Base-by-base conservation (phyloP, 2,329 filamentous ascomycete genomes). In the Microdochium nivale region DNA sequence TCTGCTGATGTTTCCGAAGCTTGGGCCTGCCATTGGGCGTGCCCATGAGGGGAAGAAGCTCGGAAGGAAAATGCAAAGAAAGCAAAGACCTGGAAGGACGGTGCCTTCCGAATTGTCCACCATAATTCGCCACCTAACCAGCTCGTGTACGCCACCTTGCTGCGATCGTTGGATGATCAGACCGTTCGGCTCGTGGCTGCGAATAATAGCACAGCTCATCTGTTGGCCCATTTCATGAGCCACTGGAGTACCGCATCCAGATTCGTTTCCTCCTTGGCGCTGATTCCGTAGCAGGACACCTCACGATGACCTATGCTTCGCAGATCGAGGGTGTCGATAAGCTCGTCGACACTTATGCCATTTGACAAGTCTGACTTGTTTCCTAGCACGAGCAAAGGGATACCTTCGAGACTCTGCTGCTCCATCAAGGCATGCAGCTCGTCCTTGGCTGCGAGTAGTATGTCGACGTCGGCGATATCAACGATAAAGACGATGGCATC, bases 401-500 rank as follows among this genome's bases (percentile, higher is more conserved):
- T 99, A 19, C 89, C 89, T 57, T 89, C 85, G 50, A 97, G 78
- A 19, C 88, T 86, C 14, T 86, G 84, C 70, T 95, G 92, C 64
- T 84, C 82, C 72, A 97, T 85, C 53, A 99, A 78, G 35, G 88
- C 79, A 70, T 96, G 94, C 53, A 99, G 84, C 70, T 97, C 94
- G 60, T 97, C 90, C 63, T 87, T 88, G 49, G 94, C 94, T 55
- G 90, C 82, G 9, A 90, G 86, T 53, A 97, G 78, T 52, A 90
- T 81, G 50, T 83, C 81, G 57, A 80, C 78, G 70, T 99, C 94
- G 60, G 92, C 90, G 58, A 95, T 95, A 69, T 99, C 94, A 65
- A 97, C 91, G 67, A 99, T 96, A 72, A 96, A 99, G 59, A 99
- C 88, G 61, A 99, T 96, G 60, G 92, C 92, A 72, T 95, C 96